These are phyloP conservation scores for Fusarium nygamai DNA, from an alignment of 2,329 filamentous ascomycete species.

Conservation along the genomic window DNA sequence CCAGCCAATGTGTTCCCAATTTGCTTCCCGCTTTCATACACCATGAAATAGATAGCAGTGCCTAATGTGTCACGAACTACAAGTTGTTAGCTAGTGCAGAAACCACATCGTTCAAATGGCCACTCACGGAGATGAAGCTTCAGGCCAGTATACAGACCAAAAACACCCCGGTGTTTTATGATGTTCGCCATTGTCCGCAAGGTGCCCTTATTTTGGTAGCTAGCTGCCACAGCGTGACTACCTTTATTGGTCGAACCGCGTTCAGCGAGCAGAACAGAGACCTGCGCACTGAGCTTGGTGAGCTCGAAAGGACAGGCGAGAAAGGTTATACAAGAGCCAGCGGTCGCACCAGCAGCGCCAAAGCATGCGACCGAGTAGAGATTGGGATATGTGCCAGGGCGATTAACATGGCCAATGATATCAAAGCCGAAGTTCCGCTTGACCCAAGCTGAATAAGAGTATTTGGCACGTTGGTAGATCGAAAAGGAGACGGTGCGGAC, in stretches of 20 bases:
- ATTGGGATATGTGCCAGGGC: conserved; percentile 75
- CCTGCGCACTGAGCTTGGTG: conserved; percentile 88
- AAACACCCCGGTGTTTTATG: conserved; percentile 75
- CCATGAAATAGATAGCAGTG: conserved; percentile 88
- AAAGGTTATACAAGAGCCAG: conserved; percentile 81
- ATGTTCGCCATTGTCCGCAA: conserved; percentile 81
- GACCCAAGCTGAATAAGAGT: conserved; percentile 76
- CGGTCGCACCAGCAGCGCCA: conserved; percentile 79
- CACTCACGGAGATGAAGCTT: conserved; percentile 78
- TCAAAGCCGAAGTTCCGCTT: conserved; percentile 73
- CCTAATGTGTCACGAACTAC: conserved; percentile 83
- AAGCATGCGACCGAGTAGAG: conserved; percentile 80
- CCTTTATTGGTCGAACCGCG: conserved; percentile 51
- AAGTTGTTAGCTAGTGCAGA: conserved; percentile 1
- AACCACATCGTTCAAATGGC: not conserved
- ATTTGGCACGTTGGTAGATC: conserved; percentile 81
- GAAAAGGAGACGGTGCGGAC: conserved; percentile 83
- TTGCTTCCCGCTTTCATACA: conserved; percentile 88
- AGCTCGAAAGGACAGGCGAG: conserved; percentile 89
- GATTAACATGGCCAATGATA: conserved; percentile 78
- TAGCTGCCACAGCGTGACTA: conserved; percentile 69
- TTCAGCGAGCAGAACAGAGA: conserved; percentile 78
- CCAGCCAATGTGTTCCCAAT: conserved; percentile 78
- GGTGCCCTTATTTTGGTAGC: conserved; percentile 82
- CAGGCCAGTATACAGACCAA: conserved; percentile 83